A percentile compares a stretch with the other conserved stretches of the same genome.
Conservation (phyloP, 305 asterid genomes). For the Rubia peregrina region DNA sequence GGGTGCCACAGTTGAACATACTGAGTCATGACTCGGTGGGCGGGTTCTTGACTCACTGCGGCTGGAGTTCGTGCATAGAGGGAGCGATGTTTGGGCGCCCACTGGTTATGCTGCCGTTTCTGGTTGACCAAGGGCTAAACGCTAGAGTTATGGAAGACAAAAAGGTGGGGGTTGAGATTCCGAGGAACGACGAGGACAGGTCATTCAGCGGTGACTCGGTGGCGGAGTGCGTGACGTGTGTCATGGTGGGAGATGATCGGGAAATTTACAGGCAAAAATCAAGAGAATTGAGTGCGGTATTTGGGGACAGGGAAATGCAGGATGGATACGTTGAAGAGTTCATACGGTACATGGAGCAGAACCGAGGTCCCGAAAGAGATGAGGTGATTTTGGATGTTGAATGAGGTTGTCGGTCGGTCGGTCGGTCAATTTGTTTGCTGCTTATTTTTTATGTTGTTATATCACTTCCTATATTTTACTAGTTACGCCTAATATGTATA, state of each 20-base stretch:
- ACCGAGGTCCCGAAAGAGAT: not conserved
- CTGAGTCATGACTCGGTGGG: slow-evolving; percentile 20
- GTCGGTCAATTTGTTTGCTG: too few relatives aligned
- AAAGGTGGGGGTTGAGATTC: slow-evolving; percentile 25
- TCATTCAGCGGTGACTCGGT: slow-evolving; percentile 17
- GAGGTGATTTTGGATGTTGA: not conserved
- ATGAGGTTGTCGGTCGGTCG: too few relatives aligned
- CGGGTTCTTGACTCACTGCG: slow-evolving; percentile 20
- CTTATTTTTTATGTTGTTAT: too few relatives aligned
- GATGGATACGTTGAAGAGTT: slow-evolving; percentile 27
- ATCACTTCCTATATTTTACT: too few relatives aligned
- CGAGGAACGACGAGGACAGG: slow-evolving; percentile 26
- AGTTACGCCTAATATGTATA: too few relatives aligned
- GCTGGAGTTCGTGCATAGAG: slow-evolving; percentile 29
- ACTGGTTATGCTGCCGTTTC: slow-evolving; percentile 24
- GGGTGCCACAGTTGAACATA: slow-evolving; percentile 21
- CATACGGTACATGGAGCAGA: slow-evolving; percentile 25
- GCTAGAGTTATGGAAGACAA: slow-evolving; percentile 27
- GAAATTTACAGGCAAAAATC: slow-evolving; percentile 38
- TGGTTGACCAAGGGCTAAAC: slow-evolving; percentile 28
- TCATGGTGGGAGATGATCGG: slow-evolving; percentile 43
- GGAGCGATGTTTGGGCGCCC: slow-evolving; percentile 27
- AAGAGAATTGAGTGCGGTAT: slow-evolving; percentile 31
- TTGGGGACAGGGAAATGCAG: slow-evolving; percentile 34
- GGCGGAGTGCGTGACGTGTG: slow-evolving; percentile 32